Evolutionary conservation across 2,329 filamentous ascomycete species (phyloP), one percentile per base, ranked within the genome.

Genomic region (Nigrospora oryzae): DNA sequence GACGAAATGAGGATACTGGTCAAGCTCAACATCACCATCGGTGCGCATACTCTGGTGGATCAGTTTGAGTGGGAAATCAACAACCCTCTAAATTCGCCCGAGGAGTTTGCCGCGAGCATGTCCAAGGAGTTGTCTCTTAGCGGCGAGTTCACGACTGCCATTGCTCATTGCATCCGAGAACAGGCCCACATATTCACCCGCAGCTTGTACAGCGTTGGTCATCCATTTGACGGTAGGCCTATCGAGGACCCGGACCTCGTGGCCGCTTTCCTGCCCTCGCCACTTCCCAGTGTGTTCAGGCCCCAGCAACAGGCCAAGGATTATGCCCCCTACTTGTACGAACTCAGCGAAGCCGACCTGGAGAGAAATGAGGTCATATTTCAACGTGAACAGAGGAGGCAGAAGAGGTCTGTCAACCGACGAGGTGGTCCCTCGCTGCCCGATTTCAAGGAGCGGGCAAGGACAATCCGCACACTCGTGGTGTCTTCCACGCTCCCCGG

Each of bases 41-140:
- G 91, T 36, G 85, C 88, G 51, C 88, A 95, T 59, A 97, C 90
- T 0, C 73, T 98, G 23, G 84, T 96, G 33, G 93, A 98, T 58
- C 93, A 97, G 62, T 97, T 98, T 50, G 93, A 98, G 65, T 98
- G 93, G 93, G 93, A 98, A 56, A 89, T 97, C 61, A 97, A 97
- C 66, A 94, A 95, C 62, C 86, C 90, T 0, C 70, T 84, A 44
- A 98, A 98, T 63, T 94, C 86, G 0, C 89, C 93, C 3, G 93
- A 98, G 66, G 89, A 95, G 46, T 98, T 98, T 63, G 93, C 93
- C 23, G 73, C 79, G 49, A 83, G 83, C 60, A 95, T 97, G 88
- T 83, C 90, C 0, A 80, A 82, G 47, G 93, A 98, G 58, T 75
- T 98, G 23, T 90, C 90, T 5, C 75, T 98, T 15, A 89, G 88